A percentile compares a stretch with the other conserved stretches of the same genome.
These are phyloP conservation scores for Alternaria sp. DNA, from an alignment of 2,329 filamentous ascomycete species.

Conservation along the genomic window DNA sequence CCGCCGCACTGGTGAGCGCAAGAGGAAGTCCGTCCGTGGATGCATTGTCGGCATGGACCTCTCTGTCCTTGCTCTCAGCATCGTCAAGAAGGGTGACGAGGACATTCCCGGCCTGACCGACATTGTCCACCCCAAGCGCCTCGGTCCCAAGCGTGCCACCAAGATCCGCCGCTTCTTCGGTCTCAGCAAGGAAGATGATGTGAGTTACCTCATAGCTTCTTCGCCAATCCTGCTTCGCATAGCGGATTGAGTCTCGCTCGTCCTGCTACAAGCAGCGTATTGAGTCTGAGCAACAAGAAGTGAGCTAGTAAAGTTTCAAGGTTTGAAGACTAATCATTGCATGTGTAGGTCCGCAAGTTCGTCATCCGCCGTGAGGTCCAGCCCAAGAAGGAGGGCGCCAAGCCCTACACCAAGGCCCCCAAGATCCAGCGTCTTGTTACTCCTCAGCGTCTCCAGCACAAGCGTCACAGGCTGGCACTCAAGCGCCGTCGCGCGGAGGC, in stretches of 20 bases:
- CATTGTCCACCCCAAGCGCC: constrained; percentile 97
- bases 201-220: constrained; percentile 77
- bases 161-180: constrained; percentile 99
- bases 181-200: constrained; percentile 99
- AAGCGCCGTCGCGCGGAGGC: constrained; percentile 98
- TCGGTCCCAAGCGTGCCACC: constrained; percentile 99
- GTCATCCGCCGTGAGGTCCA: constrained; percentile 99
- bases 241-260: constrained; percentile 65
- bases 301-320: constrained; percentile 16
- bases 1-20: constrained; percentile 97
- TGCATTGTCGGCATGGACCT: constrained; percentile 98
- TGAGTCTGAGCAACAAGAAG: constrained; percentile 57
- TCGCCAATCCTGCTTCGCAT: constrained; percentile 62
- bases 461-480: constrained; percentile 96
- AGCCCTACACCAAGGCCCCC: constrained; percentile 99
- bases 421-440: constrained; percentile 99
- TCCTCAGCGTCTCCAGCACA: constrained; percentile 99
- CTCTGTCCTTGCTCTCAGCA: constrained; percentile 88
- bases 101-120: constrained; percentile 98
- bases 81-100: constrained; percentile 97
- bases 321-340: constrained; percentile 31
- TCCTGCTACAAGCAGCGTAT: constrained; percentile 52
- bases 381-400: constrained; percentile 94
- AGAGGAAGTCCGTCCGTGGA: constrained; percentile 98
- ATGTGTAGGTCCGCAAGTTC: constrained; percentile 91